Conservation (phyloP, 192 early-diverging fungal species). For the Umbelopsis ramanniana region DNA sequence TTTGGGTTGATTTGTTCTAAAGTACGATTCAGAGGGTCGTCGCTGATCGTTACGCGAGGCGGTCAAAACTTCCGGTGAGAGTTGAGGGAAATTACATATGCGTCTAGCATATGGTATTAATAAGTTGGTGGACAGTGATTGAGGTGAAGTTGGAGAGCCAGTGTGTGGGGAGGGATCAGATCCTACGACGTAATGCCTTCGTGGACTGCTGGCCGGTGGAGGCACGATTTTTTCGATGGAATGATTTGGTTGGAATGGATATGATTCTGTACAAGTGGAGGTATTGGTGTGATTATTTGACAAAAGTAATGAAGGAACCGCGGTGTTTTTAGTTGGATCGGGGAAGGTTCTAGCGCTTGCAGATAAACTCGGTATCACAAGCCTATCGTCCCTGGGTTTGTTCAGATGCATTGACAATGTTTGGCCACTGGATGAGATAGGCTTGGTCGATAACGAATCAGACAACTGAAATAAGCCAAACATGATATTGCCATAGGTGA, state of each 20-base stretch:
- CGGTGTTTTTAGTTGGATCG: not conserved
- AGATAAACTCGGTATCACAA: not conserved
- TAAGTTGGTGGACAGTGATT: not conserved
- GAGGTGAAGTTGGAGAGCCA: not conserved
- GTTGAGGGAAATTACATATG: constrained; percentile 9
- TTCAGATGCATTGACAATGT: not conserved
- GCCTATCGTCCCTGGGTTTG: not conserved
- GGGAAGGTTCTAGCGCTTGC: not conserved
- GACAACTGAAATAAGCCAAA: constrained; percentile 16
- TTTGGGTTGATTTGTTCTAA: constrained; percentile 10
- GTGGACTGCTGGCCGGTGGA: not conserved
- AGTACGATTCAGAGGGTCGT: constrained; percentile 4
- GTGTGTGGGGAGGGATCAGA: not conserved
- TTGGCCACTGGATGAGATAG: not conserved
- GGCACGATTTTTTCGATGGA: not conserved
- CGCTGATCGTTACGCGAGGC: not conserved
- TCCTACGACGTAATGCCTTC: not conserved
- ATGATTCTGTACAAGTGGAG: constrained; percentile 18
- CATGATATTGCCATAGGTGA: constrained; percentile 5
- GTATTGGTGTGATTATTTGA: not conserved
- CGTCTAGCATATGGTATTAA: constrained; percentile 21
- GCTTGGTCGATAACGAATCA: not conserved
- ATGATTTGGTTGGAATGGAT: not conserved
- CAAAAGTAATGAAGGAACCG: not conserved
- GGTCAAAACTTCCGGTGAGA: not conserved